phyloP scores from a whole-genome alignment of 352 stramenopile species.

The Pythium rhizo-oryzae region DNA sequence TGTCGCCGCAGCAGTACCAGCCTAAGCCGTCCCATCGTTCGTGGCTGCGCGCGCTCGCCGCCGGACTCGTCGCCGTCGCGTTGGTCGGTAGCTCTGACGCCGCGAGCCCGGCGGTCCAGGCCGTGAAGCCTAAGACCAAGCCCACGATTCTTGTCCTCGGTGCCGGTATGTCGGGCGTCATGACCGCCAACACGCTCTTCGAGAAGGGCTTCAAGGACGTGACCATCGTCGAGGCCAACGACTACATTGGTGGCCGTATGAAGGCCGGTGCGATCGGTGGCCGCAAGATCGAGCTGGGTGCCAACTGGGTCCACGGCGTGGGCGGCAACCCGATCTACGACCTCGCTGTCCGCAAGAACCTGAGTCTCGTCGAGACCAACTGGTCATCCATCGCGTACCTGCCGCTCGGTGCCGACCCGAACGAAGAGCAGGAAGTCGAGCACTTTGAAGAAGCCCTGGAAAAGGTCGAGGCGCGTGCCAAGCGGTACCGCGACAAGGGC shows the following conservation, averaged over 20 bases:
- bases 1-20: too few species aligned
- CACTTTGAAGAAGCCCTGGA: neutral
- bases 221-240: conserved; percentile 21
- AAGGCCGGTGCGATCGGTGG: neutral
- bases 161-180: conserved; percentile 19
- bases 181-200: conserved; percentile 16
- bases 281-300: conserved; percentile 14
- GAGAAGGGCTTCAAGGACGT: conserved; percentile 21
- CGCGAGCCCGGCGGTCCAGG: neutral
- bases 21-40: too few species aligned
- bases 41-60: too few species aligned
- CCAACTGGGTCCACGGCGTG: conserved; percentile 16
- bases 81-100: neutral
- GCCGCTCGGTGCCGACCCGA: conserved; percentile 1
- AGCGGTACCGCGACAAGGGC: conserved; percentile 4
- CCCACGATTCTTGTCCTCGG: conserved; percentile 15
- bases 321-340: conserved; percentile 17
- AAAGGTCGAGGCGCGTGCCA: conserved; percentile 6
- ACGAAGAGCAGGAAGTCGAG: conserved; percentile 7
- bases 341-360: neutral
- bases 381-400: conserved; percentile 10
- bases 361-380: conserved; percentile 15
- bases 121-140: conserved; percentile 3
- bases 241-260: conserved; percentile 22
- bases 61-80: neutral